Base-by-base conservation (phyloP, 2,329 filamentous ascomycete genomes). In the Curvularia verruculosa region DNA sequence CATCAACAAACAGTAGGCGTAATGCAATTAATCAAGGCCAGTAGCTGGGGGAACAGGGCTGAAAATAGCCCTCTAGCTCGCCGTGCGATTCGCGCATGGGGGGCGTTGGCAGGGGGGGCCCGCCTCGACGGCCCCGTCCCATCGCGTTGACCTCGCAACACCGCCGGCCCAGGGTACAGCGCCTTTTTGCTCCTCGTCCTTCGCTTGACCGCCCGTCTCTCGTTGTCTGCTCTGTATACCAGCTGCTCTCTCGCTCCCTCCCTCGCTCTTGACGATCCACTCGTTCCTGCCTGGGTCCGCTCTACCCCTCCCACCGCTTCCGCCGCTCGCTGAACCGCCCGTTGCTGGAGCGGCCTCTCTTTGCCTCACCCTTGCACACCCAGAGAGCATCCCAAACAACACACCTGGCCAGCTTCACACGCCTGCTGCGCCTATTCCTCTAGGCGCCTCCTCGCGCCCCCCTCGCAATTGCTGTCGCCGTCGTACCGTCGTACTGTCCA, bases 71-170 rank as follows among this genome's bases (percentile, higher is more conserved):
- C 45, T 24, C n/a, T 39, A 48, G 40, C 50, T 52, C 26, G 52
- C 51, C 40, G 48, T 47, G 37, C 50, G 31, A 60, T 60, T 60
- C 54, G 57, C 53, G 39, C 43, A 19, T 45, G 43, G 26, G 43
- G 43, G 21, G 34, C 44, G 24, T 23, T 56, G 53, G 54, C 54
- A 52, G 59, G 52, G 59, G 52, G 59, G 59, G 56, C 15, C 44
- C 46, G 44, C 52, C 55, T 54, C 49, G 36, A 61, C 52, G 49
- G 50, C 18, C 45, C 57, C 57, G 46, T 59, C 54, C 36, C 47
- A 52, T 54, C 36, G 55, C 45, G 65, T 69, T 68, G 61, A 61
- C 63, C 61, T 65, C 65, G 64, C 68, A 71, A 73, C 69, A 66
- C 54, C 49, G 26, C 47, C 39, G 49, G 53, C 53, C 50, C 49